A percentile compares a stretch with the other conserved stretches of the same genome.
phyloP scores from a whole-genome alignment of 306 rosid species.

The Hippophae tibetana region DNA sequence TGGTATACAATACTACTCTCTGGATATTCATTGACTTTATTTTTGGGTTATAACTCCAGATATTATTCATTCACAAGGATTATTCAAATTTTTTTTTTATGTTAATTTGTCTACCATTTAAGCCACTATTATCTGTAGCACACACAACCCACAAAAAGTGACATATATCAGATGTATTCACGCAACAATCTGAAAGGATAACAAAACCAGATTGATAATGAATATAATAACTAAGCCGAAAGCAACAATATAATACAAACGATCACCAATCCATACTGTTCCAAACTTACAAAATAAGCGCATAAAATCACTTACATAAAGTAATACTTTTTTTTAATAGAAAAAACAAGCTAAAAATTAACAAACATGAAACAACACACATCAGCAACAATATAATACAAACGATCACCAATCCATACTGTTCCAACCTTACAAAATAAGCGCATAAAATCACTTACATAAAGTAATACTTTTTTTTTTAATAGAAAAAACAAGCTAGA shows the following conservation, averaged over 20 bases:
- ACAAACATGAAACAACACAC: neutral
- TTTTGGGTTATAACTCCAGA: neutral
- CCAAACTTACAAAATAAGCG: neutral
- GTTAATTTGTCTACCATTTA: too few relatives aligned
- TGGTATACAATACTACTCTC: constrained; percentile 1
- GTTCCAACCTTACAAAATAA: neutral
- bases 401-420: too few relatives aligned
- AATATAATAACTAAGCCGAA: neutral
- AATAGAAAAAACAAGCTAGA: neutral
- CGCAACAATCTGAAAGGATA: too few relatives aligned
- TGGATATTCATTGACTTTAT: neutral
- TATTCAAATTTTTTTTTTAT: too few relatives aligned
- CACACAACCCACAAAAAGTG: too few relatives aligned
- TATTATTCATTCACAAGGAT: neutral
- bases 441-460: neutral
- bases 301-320: neutral
- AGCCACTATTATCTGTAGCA: too few relatives aligned
- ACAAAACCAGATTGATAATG: too few relatives aligned
- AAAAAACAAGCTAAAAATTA: neutral
- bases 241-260: neutral
- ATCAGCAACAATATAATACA: neutral
- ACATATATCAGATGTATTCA: too few relatives aligned
- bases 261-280: too few relatives aligned
- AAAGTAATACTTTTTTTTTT: neutral
- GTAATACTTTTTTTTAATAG: neutral